Percentiles rank a stretch among this genome's conserved stretches.
Conservation (phyloP, 768 basidiomycete species). For the Lactarius tabidus region DNA sequence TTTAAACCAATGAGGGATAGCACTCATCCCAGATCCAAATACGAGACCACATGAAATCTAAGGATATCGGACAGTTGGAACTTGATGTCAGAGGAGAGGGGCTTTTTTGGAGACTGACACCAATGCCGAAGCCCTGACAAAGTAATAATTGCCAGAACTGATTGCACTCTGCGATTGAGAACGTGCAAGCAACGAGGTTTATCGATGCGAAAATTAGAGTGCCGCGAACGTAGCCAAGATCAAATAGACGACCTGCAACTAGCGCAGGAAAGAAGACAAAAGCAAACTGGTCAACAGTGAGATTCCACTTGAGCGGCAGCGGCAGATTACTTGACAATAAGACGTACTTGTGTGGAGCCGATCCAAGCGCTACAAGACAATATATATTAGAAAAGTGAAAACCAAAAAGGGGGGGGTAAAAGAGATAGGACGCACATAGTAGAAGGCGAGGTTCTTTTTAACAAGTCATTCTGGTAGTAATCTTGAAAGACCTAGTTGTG, state of each 20-base stretch:
- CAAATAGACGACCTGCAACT: conserved; percentile 64
- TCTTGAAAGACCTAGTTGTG: conserved; percentile 66
- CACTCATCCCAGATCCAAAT: conserved; percentile 56
- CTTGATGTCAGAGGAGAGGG: neutral
- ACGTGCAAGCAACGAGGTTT: conserved; percentile 50
- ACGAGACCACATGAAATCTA: conserved; percentile 45
- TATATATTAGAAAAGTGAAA: neutral
- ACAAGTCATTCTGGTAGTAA: conserved; percentile 56
- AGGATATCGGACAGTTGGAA: neutral
- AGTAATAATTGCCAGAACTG: conserved; percentile 76
- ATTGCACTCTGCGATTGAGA: conserved; percentile 68
- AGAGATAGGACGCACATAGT: conserved; percentile 44
- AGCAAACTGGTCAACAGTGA: conserved; percentile 45
- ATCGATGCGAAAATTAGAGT: conserved; percentile 47
- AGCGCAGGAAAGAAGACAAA: conserved; percentile 61
- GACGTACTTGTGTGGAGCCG: conserved; percentile 62
- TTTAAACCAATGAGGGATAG: conserved; percentile 73
- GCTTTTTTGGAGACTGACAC: conserved; percentile 41
- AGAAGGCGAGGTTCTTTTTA: conserved; percentile 51
- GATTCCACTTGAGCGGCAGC: no score
- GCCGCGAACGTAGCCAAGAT: conserved; percentile 60
- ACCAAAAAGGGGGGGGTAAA: neutral
- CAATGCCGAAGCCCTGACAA: conserved; percentile 65
- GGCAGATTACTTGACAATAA: neutral
- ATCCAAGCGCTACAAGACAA: conserved; percentile 62